Percentiles rank a stretch among this genome's conserved stretches.
Conservation (phyloP, 768 basidiomycete genomes). For the Tephrocybe sp. region DNA sequence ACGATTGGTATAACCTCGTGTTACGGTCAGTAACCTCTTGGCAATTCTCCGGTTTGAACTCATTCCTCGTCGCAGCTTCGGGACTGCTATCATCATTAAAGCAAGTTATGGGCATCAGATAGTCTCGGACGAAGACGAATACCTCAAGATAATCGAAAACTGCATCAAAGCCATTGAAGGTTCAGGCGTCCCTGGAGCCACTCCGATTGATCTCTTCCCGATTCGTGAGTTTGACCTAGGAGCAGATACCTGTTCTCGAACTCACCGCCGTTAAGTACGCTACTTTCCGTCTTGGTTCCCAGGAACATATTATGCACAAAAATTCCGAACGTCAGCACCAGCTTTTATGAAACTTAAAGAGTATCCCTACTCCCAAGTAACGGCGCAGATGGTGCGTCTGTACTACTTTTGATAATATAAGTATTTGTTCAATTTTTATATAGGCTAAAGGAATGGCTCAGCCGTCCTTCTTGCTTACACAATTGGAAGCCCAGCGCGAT, state of each 20-base stretch:
- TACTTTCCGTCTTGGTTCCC: conserved; percentile 23
- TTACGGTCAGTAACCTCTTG: not conserved
- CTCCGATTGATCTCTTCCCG: no score
- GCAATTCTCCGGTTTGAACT: not conserved
- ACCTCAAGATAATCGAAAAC: not conserved
- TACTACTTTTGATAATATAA: not conserved
- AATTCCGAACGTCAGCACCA: conserved; percentile 5
- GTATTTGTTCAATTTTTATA: not conserved
- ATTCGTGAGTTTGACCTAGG: no score
- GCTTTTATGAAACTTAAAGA: conserved; percentile 10
- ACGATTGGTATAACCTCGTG: not conserved
- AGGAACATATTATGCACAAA: conserved; percentile 16
- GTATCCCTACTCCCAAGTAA: conserved; percentile 16
- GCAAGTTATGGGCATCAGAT: not conserved
- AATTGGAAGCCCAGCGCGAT: conserved; percentile 1
- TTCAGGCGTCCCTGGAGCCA: not conserved
- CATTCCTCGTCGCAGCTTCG: not conserved
- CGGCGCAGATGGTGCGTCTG: conserved; percentile 13
- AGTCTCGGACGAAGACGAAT: not conserved
- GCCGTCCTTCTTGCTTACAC: conserved; percentile 14
- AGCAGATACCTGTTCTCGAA: not conserved
- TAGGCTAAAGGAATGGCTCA: conserved; percentile 10
- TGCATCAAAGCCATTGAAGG: not conserved
- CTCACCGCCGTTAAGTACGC: conserved; percentile 8
- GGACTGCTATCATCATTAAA: not conserved